Conservation (phyloP, 2,329 filamentous ascomycete species). For the Fusarium duplospermum region DNA sequence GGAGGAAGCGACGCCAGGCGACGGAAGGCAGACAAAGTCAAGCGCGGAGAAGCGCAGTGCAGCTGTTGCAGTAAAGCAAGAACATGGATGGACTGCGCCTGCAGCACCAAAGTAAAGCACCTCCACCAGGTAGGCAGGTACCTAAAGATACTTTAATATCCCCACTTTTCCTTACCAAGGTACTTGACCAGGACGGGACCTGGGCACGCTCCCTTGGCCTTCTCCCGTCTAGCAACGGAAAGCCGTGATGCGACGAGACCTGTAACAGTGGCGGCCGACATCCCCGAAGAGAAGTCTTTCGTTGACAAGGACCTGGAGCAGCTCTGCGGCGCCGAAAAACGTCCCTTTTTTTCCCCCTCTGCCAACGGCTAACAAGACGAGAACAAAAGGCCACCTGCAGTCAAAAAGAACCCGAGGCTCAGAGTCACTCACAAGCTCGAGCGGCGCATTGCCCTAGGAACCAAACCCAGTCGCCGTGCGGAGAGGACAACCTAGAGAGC, state of each 20-base stretch:
- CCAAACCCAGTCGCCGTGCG: neutral
- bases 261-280: conserved; percentile 1
- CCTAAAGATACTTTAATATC: neutral
- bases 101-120: conserved; percentile 5
- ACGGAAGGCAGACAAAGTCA: conserved; percentile 13
- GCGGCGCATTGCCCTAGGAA: neutral
- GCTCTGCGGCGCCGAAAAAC: neutral
- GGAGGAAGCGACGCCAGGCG: conserved; percentile 20
- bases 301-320: conserved; percentile 2
- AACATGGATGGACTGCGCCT: conserved; percentile 4
- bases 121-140: neutral
- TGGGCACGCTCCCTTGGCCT: neutral
- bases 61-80: conserved; percentile 25
- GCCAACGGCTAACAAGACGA: neutral
- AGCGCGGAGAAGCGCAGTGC: conserved; percentile 34
- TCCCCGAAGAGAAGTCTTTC: neutral
- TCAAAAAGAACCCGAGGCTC: neutral
- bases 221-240: conserved; percentile 4
- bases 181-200: neutral
- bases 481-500: neutral
- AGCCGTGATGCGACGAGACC: conserved; percentile 6
- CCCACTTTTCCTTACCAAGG: neutral
- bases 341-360: neutral
- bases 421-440: neutral
- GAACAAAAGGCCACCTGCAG: neutral